Conservation (phyloP, 2,329 filamentous ascomycete genomes). For the Botrytis byssoidea region DNA sequence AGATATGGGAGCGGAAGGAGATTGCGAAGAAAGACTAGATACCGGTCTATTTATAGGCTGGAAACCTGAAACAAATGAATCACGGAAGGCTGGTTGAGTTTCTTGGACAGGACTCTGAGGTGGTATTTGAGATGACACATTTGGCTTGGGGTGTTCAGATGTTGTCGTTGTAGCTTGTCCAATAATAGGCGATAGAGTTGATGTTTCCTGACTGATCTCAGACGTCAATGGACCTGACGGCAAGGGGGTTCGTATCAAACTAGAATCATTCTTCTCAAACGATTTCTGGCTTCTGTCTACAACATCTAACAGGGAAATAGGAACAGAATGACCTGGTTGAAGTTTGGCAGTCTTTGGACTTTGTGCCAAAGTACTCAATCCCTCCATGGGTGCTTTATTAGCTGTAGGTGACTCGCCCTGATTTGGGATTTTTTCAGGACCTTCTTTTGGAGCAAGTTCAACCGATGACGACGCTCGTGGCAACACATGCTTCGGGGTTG, state of each 20-base stretch:
- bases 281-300: not conserved
- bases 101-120: not conserved
- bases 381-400: not conserved
- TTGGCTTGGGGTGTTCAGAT: not conserved
- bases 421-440: not conserved
- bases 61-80: not conserved
- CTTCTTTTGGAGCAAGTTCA: not conserved
- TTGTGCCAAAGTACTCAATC: not conserved
- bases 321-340: not conserved
- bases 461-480: not conserved
- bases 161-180: not conserved
- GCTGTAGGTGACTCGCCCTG: not conserved
- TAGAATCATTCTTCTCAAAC: not conserved
- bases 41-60: conserved; percentile 8
- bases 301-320: not conserved
- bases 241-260: not conserved
- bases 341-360: not conserved
- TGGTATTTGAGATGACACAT: not conserved
- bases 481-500: not conserved
- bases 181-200: not conserved
- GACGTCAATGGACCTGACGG: not conserved
- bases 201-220: not conserved
- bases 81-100: not conserved
- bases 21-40: not conserved
- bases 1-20: not conserved